Evolutionary conservation across 2,329 filamentous ascomycete species (phyloP).

Genomic region (Pseudogymnoascus sp.): DNA sequence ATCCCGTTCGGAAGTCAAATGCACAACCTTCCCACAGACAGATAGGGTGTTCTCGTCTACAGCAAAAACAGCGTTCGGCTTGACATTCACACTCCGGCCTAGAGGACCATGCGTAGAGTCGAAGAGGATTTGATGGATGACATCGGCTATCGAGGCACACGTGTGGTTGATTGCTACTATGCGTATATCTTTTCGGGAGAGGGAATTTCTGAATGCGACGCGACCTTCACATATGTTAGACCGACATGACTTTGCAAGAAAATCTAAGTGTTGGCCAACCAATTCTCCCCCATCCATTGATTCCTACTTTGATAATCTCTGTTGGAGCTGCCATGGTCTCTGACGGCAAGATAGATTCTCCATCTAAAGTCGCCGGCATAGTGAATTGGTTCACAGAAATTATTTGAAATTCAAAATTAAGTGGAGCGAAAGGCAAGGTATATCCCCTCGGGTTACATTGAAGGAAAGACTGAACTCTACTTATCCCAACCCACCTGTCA

Average conservation of each 20-base stretch:
- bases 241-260: neutral
- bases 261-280: neutral
- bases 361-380: neutral
- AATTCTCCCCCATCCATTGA: slow-evolving; percentile 13
- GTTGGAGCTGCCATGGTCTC: neutral
- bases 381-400: neutral
- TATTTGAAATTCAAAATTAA: neutral
- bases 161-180: slow-evolving; percentile 14
- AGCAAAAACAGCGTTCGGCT: slow-evolving; percentile 7
- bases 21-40: slow-evolving; percentile 10
- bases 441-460: neutral
- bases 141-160: slow-evolving; percentile 11
- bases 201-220: slow-evolving; percentile 11
- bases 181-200: slow-evolving; percentile 8
- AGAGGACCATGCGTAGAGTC: slow-evolving; percentile 13
- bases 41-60: slow-evolving; percentile 10
- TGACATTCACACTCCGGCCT: neutral
- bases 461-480: neutral
- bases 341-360: neutral
- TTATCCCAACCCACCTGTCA: neutral
- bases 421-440: neutral
- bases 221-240: slow-evolving; percentile 9
- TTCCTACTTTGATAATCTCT: slow-evolving; percentile 6
- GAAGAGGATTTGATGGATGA: slow-evolving; percentile 13
- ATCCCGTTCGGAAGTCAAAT: slow-evolving; percentile 11